A percentile compares a stretch with the other conserved stretches of the same genome.
phyloP scores from a whole-genome alignment of 2,329 filamentous ascomycete genomes.

The Xylaria sp. region DNA sequence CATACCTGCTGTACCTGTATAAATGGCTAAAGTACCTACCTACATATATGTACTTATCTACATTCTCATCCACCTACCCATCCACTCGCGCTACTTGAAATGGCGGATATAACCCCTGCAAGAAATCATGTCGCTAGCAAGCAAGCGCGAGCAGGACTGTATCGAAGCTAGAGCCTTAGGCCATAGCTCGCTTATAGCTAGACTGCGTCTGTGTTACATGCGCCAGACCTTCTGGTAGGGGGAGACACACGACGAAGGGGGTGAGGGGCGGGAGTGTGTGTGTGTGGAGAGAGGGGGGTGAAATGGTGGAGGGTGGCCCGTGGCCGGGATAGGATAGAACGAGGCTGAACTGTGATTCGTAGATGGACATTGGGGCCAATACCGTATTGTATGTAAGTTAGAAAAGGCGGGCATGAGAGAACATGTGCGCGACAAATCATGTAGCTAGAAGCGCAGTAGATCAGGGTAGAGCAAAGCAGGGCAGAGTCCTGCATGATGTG shows the following conservation, averaged over 20 bases:
- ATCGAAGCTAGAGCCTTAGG: not conserved
- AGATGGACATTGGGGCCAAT: not conserved
- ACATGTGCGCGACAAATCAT: no score
- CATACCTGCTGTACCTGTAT: not conserved
- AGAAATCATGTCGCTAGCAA: not conserved
- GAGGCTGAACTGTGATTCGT: constrained; percentile 22
- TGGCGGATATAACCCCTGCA: not conserved
- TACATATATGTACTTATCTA: no score
- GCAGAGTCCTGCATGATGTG: constrained; percentile 13
- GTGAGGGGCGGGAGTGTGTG: constrained; percentile 11
- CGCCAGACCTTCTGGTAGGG: not conserved
- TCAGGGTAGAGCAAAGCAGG: not conserved
- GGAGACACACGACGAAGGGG: not conserved
- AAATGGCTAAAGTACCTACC: not conserved
- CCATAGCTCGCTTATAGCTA: not conserved
- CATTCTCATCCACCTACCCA: not conserved
- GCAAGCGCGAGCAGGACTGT: constrained; percentile 4
- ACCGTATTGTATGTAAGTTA: no score
- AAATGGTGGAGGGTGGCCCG: not conserved
- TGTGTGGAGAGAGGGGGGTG: not conserved
- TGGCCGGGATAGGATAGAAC: not conserved
- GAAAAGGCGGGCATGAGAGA: no score
- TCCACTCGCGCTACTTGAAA: not conserved
- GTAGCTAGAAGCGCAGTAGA: no score
- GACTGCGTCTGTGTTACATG: constrained; percentile 9